phyloP scores from a whole-genome alignment of 768 basidiomycete genomes.

The Hydnomerulius pinastri region DNA sequence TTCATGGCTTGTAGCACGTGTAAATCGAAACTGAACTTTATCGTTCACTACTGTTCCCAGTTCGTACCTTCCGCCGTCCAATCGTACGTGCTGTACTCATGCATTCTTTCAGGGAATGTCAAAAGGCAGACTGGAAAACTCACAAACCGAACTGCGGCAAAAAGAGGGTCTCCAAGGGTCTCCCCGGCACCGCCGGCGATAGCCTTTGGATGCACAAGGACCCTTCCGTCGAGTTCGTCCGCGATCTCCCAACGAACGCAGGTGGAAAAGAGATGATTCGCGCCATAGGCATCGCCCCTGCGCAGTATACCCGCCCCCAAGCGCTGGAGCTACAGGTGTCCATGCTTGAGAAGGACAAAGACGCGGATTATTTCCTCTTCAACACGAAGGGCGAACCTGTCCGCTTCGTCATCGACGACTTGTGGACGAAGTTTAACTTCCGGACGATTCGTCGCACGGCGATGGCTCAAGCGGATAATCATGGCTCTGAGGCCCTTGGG shows the following conservation, averaged over 20 bases:
- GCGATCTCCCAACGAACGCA: neutral
- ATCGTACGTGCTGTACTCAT: neutral
- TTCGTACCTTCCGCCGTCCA: neutral
- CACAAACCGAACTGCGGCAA: conserved; percentile 24
- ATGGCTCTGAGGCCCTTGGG: neutral
- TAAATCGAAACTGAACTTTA: conserved; percentile 19
- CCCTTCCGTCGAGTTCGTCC: conserved; percentile 4
- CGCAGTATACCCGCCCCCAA: conserved; percentile 4
- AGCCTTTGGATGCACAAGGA: conserved; percentile 10
- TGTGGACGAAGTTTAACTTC: neutral
- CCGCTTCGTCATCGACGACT: conserved; percentile 14
- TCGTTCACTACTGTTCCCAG: conserved; percentile 24
- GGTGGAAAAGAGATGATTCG: neutral
- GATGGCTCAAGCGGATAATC: neutral
- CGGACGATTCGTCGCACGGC: neutral
- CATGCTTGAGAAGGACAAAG: conserved; percentile 17
- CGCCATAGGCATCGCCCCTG: conserved; percentile 11
- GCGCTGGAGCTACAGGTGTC: conserved; percentile 19
- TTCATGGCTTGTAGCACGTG: conserved; percentile 25
- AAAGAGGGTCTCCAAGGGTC: conserved; percentile 16
- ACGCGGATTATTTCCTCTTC: conserved; percentile 22
- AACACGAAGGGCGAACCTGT: conserved; percentile 13
- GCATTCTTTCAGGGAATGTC: conserved; percentile 15
- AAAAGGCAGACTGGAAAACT: conserved; percentile 17
- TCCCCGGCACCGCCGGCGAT: conserved; percentile 19